Evolutionary conservation across 75 land plant species (phyloP), one percentile per base, ranked within the genome.

Genomic region (Cunninghamia lanceolata): DNA sequence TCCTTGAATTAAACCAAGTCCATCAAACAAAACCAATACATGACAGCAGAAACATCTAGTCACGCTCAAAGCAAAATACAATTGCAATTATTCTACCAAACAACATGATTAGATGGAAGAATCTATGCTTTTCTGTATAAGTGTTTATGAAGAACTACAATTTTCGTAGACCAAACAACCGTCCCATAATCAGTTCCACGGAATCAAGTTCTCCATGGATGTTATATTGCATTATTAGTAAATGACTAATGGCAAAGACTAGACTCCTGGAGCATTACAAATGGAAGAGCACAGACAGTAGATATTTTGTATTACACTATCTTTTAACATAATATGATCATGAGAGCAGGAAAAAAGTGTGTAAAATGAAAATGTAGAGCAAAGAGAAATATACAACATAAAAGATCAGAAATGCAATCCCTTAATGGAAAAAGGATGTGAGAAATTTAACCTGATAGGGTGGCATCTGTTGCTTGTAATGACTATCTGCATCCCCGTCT

Each of bases 381-480:
- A 3, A 47, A 47, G 38, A 21, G 30, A 83, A 53, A 53, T 52
- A 34, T 7, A 17, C 43, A 42, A 19, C 8, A 52, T 32, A 30
- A 7, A 50, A 83, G 34, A 28, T 3, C 52, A 8, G 32, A 52
- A 52, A 83, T 14, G 71, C 25, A 43, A 80, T 43, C 30, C 50
- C 88, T 43, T 80, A 28, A 43, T 77, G 21, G 47, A 17, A 43
- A 80, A 14, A 42, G 30, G 2, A 38, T 19, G 32, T 28, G 11
- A 80, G 1, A 66, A 19, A 84, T 85, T 84, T 66, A n/a, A 95
- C 99, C 94, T 96, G 90, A 82, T 92, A 98, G 28, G 86, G 88
- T 15, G 40, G 83, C 83, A 98, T 68, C 83, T 95, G 94, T 84
- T 90, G 83, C 43, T 84, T 91, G 88, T 85, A 92, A 84, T 89